phyloP scores from a whole-genome alignment of 2,329 filamentous ascomycete species.

The Alternaria infectoria region DNA sequence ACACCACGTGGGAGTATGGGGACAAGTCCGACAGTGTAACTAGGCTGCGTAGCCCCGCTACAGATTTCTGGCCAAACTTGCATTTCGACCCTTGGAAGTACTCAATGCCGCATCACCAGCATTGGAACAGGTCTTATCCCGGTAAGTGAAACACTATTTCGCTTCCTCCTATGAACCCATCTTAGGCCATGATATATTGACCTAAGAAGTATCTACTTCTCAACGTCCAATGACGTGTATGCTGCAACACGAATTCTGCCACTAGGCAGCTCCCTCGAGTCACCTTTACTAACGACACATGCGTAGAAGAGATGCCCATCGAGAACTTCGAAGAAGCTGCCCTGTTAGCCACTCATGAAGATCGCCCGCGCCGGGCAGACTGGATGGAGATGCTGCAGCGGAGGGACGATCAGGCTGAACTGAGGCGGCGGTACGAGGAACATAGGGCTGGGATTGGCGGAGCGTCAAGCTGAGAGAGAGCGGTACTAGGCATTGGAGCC shows the following conservation, averaged over 20 bases:
- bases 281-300: background rate
- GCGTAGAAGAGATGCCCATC: background rate
- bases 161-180: background rate
- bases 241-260: background rate
- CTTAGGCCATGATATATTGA: too few species aligned
- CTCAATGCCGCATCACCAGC: background rate
- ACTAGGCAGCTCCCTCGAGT: background rate
- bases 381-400: background rate
- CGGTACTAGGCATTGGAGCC: background rate
- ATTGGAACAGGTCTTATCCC: background rate
- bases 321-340: background rate
- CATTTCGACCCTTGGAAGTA: background rate
- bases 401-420: background rate
- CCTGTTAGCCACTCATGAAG: background rate
- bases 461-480: background rate
- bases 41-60: slow-evolving; percentile 1
- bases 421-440: background rate
- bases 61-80: slow-evolving; percentile 5
- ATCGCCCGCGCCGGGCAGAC: background rate
- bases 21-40: background rate
- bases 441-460: background rate
- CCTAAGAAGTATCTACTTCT: background rate
- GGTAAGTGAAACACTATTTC: background rate
- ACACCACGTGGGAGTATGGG: background rate
- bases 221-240: background rate